A percentile compares a stretch with the other conserved stretches of the same genome.
phyloP scores from a whole-genome alignment of 257 asterid species.

The Primulina tabacum region DNA sequence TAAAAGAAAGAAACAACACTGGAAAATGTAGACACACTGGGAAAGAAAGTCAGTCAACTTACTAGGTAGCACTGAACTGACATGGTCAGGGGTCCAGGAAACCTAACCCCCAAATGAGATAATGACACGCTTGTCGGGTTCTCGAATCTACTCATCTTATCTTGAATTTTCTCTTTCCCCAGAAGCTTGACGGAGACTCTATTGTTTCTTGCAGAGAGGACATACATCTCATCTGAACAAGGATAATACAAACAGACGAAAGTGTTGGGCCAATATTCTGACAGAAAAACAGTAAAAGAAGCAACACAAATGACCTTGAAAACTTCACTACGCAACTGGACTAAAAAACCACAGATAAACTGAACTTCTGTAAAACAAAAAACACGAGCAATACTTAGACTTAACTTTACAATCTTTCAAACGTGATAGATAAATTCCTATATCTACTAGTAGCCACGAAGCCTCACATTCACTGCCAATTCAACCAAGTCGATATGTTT shows the following conservation, averaged over 20 bases:
- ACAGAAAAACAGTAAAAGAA: no score
- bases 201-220: slow-evolving; percentile 82
- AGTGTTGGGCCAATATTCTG: background rate
- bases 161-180: slow-evolving; percentile 79
- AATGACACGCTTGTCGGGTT: slow-evolving; percentile 78
- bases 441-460: background rate
- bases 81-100: slow-evolving; percentile 47
- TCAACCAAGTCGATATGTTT: slow-evolving; percentile 8
- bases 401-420: background rate
- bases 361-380: background rate
- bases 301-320: background rate
- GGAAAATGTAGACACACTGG: background rate
- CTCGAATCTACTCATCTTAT: slow-evolving; percentile 73
- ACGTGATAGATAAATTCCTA: background rate
- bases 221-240: slow-evolving; percentile 90
- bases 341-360: background rate
- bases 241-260: slow-evolving; percentile 10
- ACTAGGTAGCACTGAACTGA: slow-evolving; percentile 73
- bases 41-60: slow-evolving; percentile 34
- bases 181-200: slow-evolving; percentile 78
- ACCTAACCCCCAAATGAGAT: slow-evolving; percentile 71
- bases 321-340: slow-evolving; percentile 2
- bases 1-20: slow-evolving; percentile 6
- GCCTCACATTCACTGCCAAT: background rate
- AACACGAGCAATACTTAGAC: background rate